A percentile compares a stretch with the other conserved stretches of the same genome.
Conservation (phyloP, 495 filamentous ascomycete species). For the Xylaria intraflava region DNA sequence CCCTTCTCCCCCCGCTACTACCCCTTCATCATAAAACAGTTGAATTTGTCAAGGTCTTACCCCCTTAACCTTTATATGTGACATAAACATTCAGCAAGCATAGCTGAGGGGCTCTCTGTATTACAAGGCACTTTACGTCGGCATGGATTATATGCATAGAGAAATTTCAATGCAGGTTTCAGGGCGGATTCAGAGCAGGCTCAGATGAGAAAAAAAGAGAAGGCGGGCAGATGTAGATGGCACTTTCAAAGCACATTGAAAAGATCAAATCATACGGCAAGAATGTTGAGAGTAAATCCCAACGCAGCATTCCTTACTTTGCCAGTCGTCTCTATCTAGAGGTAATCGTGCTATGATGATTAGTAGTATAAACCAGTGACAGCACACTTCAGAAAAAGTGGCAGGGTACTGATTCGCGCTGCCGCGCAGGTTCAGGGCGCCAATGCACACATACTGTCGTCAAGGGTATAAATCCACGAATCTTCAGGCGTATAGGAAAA, state of each 20-base stretch:
- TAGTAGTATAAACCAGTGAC: no score
- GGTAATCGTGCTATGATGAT: no score
- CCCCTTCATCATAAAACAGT: not conserved
- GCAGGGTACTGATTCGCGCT: no score
- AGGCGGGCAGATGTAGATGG: not conserved
- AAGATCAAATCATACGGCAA: not conserved
- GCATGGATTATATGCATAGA: not conserved
- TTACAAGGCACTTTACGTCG: not conserved
- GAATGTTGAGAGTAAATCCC: not conserved
- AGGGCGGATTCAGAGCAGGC: constrained; percentile 1
- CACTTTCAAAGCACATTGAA: not conserved
- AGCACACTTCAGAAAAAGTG: no score
- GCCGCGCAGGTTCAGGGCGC: no score
- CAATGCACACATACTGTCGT: no score
- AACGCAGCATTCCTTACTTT: not conserved
- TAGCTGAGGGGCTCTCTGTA: not conserved
- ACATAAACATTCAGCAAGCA: not conserved
- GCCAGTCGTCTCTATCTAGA: no score
- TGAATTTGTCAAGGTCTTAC: not conserved
- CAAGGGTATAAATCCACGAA: no score
- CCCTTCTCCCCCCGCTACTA: not conserved
- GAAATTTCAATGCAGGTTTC: not conserved
- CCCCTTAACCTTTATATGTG: not conserved
- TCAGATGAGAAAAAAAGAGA: not conserved
- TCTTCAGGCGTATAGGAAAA: no score